These are phyloP conservation scores for Geum urbanum DNA, from an alignment of 306 rosid genomes.

Conservation along the genomic window DNA sequence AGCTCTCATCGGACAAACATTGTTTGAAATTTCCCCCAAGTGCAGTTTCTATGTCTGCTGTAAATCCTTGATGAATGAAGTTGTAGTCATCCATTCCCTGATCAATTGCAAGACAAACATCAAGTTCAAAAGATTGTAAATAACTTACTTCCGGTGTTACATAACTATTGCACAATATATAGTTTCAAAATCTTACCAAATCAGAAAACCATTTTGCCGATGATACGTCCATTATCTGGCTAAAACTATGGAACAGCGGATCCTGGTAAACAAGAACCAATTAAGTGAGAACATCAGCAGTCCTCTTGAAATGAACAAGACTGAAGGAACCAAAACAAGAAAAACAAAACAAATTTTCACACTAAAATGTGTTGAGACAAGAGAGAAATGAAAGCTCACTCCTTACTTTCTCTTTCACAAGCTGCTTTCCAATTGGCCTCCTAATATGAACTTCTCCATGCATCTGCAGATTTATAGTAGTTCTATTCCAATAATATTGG, in stretches of 20 bases:
- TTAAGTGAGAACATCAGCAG: background rate
- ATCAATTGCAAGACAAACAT: background rate
- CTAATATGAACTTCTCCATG: background rate
- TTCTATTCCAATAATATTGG: background rate
- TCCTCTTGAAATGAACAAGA: background rate
- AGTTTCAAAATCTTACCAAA: constrained; percentile 37
- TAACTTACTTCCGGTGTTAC: background rate
- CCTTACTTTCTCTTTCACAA: background rate
- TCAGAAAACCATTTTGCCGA: constrained; percentile 47
- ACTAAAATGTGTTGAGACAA: background rate
- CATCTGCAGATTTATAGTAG: constrained; percentile 5
- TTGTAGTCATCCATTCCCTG: constrained; percentile 50
- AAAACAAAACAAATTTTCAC: background rate
- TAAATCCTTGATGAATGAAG: constrained; percentile 30
- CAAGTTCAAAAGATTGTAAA: background rate
- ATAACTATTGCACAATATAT: background rate
- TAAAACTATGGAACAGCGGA: background rate
- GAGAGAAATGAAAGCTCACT: constrained; percentile 18
- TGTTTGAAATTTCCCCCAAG: constrained; percentile 27
- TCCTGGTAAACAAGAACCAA: background rate
- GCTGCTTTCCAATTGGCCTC: constrained; percentile 7
- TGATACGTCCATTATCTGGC: constrained; percentile 33
- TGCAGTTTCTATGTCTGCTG: constrained; percentile 35
- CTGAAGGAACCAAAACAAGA: background rate
- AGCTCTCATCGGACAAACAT: constrained; percentile 40